phyloP scores from a whole-genome alignment of 805 yeast genomes.

The Candida boidinii region DNA sequence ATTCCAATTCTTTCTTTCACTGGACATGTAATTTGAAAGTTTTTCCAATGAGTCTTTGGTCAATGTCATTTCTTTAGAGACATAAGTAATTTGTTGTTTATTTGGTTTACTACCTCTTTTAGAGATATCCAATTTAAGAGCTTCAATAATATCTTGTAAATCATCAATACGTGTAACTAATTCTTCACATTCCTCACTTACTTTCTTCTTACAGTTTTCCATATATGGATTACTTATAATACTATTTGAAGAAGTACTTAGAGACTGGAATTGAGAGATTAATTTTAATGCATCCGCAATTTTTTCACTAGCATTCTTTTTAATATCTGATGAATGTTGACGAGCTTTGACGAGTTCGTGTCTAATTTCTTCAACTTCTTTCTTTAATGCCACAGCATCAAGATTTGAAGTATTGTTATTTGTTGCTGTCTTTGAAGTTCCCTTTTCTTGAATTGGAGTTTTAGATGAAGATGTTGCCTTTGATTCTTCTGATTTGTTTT shows the following conservation, averaged over 20 bases:
- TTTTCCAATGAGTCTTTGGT: slow-evolving; percentile 45
- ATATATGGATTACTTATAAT: slow-evolving; percentile 40
- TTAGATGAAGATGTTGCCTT: slow-evolving; percentile 12
- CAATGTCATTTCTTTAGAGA: slow-evolving; percentile 52
- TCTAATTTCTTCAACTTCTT: slow-evolving; percentile 36
- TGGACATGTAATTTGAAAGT: slow-evolving; percentile 52
- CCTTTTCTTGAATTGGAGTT: too few species aligned
- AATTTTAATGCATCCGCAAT: slow-evolving; percentile 35
- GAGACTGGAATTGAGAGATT: slow-evolving; percentile 41
- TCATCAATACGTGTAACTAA: slow-evolving; percentile 80
- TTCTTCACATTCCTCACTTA: slow-evolving; percentile 69
- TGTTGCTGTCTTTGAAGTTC: slow-evolving; percentile 12
- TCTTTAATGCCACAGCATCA: too few species aligned
- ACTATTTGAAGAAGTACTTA: slow-evolving; percentile 16
- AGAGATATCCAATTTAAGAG: slow-evolving; percentile 83
- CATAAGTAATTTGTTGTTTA: slow-evolving; percentile 58
- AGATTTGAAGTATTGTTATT: slow-evolving; percentile 1
- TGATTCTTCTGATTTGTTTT: background rate
- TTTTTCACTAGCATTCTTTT: slow-evolving; percentile 30
- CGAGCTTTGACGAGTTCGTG: slow-evolving; percentile 52
- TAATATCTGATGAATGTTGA: slow-evolving; percentile 43
- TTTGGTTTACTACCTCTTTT: slow-evolving; percentile 81
- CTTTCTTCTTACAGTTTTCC: slow-evolving; percentile 62
- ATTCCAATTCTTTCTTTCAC: slow-evolving; percentile 82
- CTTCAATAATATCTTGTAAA: slow-evolving; percentile 85